Conservation (phyloP, 768 basidiomycete species). For the Cystobasidium tubakii region DNA sequence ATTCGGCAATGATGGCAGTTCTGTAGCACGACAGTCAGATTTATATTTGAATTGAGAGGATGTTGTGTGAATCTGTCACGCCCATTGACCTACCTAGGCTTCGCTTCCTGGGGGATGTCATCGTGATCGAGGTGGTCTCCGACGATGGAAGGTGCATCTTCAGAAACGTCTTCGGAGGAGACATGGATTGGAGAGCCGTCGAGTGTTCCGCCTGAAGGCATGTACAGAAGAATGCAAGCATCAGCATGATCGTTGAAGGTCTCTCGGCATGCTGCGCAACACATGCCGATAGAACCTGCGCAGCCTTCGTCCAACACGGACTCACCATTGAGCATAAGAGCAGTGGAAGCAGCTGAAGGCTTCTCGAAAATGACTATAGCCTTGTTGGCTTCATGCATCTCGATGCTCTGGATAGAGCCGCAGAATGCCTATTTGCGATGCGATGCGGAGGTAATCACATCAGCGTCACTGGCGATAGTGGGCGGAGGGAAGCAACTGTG, state of each 20-base stretch:
- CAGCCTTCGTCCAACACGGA: not conserved
- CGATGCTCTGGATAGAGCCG: conserved; percentile 60
- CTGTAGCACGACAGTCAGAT: too few relatives aligned
- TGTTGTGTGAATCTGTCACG: too few relatives aligned
- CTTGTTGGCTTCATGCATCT: conserved; percentile 50
- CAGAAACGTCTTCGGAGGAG: conserved; percentile 54
- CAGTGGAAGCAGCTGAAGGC: conserved; percentile 73
- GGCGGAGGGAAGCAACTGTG: not conserved
- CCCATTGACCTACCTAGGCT: conserved; percentile 56
- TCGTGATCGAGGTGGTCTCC: conserved; percentile 38
- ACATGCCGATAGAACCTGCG: conserved; percentile 16
- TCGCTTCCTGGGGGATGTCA: conserved; percentile 56
- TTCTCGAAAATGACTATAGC: conserved; percentile 84
- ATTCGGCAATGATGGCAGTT: conserved; percentile 74
- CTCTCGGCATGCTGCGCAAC: too few relatives aligned
- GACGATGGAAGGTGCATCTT: conserved; percentile 27
- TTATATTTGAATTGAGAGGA: too few relatives aligned
- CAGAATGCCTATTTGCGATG: conserved; percentile 59
- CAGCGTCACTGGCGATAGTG: not conserved
- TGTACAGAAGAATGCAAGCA: too few relatives aligned
- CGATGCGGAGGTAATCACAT: not conserved
- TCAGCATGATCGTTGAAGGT: too few relatives aligned
- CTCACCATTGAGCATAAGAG: conserved; percentile 61
- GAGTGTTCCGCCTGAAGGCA: conserved; percentile 64
- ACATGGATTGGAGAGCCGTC: conserved; percentile 60